Conservation (phyloP, 2,329 filamentous ascomycete species). For the Fusarium odoratissimum region DNA sequence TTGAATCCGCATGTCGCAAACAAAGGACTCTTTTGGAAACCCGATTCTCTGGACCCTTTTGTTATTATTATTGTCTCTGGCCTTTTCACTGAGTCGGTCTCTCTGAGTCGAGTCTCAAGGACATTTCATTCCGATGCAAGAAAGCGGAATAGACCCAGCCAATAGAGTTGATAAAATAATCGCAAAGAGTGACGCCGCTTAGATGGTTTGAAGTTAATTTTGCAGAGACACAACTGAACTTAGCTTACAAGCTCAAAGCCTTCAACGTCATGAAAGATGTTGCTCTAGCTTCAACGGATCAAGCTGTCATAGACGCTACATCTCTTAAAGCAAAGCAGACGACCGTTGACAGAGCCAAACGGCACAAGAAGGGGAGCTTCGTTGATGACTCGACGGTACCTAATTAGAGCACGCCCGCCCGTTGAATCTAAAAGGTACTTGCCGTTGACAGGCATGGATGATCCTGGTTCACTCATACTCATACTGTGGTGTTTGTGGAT, state of each 20-base stretch:
- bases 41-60: background rate
- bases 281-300: slow-evolving; percentile 14
- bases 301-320: background rate
- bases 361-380: background rate
- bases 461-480: background rate
- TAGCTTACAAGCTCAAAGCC: background rate
- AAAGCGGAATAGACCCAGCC: background rate
- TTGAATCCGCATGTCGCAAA: slow-evolving; percentile 2
- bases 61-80: background rate
- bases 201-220: slow-evolving; percentile 4
- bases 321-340: background rate
- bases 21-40: background rate
- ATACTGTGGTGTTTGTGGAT: background rate
- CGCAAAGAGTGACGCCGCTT: slow-evolving; percentile 12
- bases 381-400: background rate
- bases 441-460: background rate
- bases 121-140: background rate
- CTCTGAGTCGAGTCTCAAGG: background rate
- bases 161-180: background rate
- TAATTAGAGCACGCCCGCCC: background rate
- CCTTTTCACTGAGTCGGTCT: background rate
- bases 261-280: slow-evolving; percentile 11
- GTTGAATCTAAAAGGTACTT: slow-evolving; percentile 17
- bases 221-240: background rate
- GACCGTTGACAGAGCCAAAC: slow-evolving; percentile 1